These are phyloP conservation scores for Paracorniculantispora psalliotae DNA, from an alignment of 2,329 filamentous ascomycete genomes.

Conservation along the genomic window DNA sequence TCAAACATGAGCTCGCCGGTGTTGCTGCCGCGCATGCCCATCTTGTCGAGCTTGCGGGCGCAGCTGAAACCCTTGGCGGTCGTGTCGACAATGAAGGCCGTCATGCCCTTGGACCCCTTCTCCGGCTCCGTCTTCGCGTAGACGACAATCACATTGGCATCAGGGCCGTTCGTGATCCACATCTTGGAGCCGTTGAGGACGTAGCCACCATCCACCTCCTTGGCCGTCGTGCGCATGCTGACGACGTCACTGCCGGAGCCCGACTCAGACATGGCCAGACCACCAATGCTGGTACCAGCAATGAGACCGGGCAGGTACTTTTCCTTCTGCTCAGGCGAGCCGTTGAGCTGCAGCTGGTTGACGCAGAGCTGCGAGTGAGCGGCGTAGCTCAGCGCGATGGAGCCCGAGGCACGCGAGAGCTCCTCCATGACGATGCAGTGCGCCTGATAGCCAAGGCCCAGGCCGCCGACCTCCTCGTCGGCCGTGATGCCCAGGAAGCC, in stretches of 20 bases:
- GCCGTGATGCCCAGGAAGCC: conserved; percentile 91
- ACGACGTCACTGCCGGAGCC: conserved; percentile 91
- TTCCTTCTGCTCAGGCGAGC: conserved; percentile 69
- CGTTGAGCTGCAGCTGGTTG: conserved; percentile 93
- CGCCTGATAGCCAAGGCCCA: conserved; percentile 92
- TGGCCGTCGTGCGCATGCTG: conserved; percentile 85
- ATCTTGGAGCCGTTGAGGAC: conserved; percentile 88
- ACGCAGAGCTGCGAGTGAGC: conserved; percentile 95
- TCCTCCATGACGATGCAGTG: conserved; percentile 96
- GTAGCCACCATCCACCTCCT: conserved; percentile 77
- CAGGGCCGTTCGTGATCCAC: conserved; percentile 99
- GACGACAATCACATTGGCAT: conserved; percentile 90
- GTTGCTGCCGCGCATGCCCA: conserved; percentile 96
- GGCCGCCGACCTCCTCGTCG: conserved; percentile 83
- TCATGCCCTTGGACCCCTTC: conserved; percentile 82
- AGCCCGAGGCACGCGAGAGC: conserved; percentile 77
- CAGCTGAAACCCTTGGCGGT: conserved; percentile 72
- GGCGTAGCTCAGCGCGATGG: conserved; percentile 85
- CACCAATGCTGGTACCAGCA: conserved; percentile 75
- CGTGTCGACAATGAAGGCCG: conserved; percentile 83
- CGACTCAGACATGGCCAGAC: conserved; percentile 91
- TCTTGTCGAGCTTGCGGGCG: conserved; percentile 89
- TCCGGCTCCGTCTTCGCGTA: conserved; percentile 90
- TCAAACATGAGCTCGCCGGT: conserved; percentile 93
- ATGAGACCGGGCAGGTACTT: conserved; percentile 77